phyloP scores from a whole-genome alignment of 2,329 filamentous ascomycete species.

The Botrytis aclada region DNA sequence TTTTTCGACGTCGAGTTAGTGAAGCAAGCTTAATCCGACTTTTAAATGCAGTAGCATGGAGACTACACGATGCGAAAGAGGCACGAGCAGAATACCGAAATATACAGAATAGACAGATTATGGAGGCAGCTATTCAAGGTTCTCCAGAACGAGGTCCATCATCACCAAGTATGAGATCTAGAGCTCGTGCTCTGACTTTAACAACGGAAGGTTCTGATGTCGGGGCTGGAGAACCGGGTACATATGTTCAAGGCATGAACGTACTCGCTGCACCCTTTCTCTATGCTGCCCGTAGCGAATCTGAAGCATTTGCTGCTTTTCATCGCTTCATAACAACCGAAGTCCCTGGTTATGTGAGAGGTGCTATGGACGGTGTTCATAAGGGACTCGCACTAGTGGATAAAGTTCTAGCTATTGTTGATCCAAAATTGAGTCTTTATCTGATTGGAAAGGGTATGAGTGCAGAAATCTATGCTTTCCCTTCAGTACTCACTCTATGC shows the following conservation, averaged over 20 bases:
- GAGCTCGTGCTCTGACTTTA: conserved; percentile 56
- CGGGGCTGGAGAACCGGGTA: conserved; percentile 65
- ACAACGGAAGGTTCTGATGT: conserved; percentile 63
- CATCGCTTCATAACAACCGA: conserved; percentile 83
- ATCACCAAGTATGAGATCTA: conserved; percentile 39
- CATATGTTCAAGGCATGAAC: conserved; percentile 99
- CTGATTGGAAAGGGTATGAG: conserved; percentile 83
- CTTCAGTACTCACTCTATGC: conserved; percentile 88
- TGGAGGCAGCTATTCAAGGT: conserved; percentile 30
- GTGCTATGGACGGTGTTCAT: conserved; percentile 96
- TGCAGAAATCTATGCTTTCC: conserved; percentile 94
- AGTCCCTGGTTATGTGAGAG: conserved; percentile 89
- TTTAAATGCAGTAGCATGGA: conserved; percentile 94
- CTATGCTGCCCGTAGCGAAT: conserved; percentile 90
- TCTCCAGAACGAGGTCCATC: conserved; percentile 33
- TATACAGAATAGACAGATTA: conserved; percentile 22
- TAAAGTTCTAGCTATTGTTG: conserved; percentile 85
- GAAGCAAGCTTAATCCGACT: conserved; percentile 93
- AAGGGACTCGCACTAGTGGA: conserved; percentile 88
- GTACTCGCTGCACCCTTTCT: conserved; percentile 93
- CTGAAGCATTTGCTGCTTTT: conserved; percentile 90
- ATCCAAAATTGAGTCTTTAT: conserved; percentile 80
- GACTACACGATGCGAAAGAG: conserved; percentile 74
- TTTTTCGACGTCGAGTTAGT: conserved; percentile 91
- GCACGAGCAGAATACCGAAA: conserved; percentile 24